These are phyloP conservation scores for Nakazawaea wyomingensis DNA, from an alignment of 805 yeast genomes.

Conservation along the genomic window DNA sequence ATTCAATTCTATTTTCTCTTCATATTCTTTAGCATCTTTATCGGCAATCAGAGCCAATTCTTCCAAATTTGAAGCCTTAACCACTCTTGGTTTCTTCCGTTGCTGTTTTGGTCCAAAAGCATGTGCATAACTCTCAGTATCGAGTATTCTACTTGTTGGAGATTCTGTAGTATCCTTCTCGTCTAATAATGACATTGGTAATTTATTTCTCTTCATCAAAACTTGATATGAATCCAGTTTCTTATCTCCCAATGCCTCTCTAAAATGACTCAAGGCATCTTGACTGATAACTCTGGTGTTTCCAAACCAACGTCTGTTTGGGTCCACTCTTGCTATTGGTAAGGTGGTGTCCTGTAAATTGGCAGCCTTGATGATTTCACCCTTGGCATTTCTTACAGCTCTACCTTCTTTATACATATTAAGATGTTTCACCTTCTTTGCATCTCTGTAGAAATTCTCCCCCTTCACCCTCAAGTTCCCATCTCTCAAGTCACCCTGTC, in stretches of 20 bases:
- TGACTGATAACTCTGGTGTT: conserved; percentile 96
- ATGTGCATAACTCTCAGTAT: conserved; percentile 75
- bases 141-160: conserved; percentile 76
- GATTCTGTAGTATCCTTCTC: conserved; percentile 76
- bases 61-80: conserved; percentile 69
- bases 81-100: conserved; percentile 79
- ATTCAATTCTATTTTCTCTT: conserved; percentile 72
- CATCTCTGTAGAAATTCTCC: conserved; percentile 93
- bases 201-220: conserved; percentile 77
- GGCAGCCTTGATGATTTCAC: conserved; percentile 85
- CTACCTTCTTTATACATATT: conserved; percentile 92
- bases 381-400: conserved; percentile 80
- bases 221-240: conserved; percentile 82
- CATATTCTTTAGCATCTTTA: conserved; percentile 51
- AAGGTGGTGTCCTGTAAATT: conserved; percentile 79
- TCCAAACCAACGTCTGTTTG: conserved; percentile 96
- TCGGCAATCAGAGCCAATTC: conserved; percentile 63
- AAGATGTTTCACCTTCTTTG: conserved; percentile 82
- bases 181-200: conserved; percentile 92
- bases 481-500: conserved; percentile 77
- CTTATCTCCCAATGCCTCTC: conserved; percentile 89
- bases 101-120: conserved; percentile 96
- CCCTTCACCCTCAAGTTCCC: conserved; percentile 94
- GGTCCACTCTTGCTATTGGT: conserved; percentile 91
- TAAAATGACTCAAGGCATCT: conserved; percentile 89